Evolutionary conservation across 805 yeast species (phyloP), one percentile per base, ranked within the genome.

Genomic region (Barnettozyma salicaria): DNA sequence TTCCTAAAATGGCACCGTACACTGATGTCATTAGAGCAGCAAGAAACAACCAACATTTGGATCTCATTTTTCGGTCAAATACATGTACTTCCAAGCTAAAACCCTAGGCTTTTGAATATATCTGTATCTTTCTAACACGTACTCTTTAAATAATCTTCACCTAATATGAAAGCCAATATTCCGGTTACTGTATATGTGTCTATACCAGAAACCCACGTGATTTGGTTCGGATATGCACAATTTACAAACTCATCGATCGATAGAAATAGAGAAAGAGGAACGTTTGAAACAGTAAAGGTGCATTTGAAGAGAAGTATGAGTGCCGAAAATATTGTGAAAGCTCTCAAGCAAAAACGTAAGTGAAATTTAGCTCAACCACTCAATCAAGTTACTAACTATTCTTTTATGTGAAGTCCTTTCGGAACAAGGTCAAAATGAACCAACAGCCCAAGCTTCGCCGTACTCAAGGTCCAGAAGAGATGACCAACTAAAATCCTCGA

Each of bases 1-100:
- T 67, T 17, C 96, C 97, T 34, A 92, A 64, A 8, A 92, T 72
- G 3, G 96, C 90, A 9, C 74, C 77, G 8, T 58, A 45, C 2
- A 60, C 53, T 16, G 45, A 18, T 19, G 36, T 36, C 3, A 45
- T 13, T 8, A 50, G 17, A 18, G 49, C 23, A 17, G 43, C 39
- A 6, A 32, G 30, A 12, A 31, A 22, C 4, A 39, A 16, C 18
- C 27, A 21, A 16, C 24, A 28, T 28, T 41, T 23, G 22, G 26
- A 16, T 27, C 27, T 38, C 43, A 43, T 41, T 4, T 8, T 37
- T 20, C 27, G n/a, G n/a, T n/a, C n/a, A n/a, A n/a, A n/a, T n/a
- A n/a, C n/a, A n/a, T n/a, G n/a, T n/a, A n/a, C n/a, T n/a, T n/a
- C n/a, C n/a, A n/a, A n/a, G n/a, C n/a, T n/a, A n/a, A n/a, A n/a